These are phyloP conservation scores for Epichloe bromicola DNA, from an alignment of 2,329 filamentous ascomycete species.

Conservation along the genomic window DNA sequence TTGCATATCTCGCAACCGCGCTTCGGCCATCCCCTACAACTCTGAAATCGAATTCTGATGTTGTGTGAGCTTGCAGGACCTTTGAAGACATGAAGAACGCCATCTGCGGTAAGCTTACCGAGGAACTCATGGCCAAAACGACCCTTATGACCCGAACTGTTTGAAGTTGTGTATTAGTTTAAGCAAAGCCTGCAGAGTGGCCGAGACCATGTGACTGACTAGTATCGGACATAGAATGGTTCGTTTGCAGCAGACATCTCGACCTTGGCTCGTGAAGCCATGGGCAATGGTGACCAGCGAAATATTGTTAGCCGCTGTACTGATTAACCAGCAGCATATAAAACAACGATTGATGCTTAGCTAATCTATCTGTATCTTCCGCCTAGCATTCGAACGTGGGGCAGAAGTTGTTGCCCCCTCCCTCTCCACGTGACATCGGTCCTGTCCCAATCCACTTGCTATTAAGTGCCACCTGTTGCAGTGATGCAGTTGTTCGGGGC, in stretches of 20 bases:
- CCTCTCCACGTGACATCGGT: slow-evolving; percentile 3
- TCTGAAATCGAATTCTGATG: slow-evolving; percentile 85
- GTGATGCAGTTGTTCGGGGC: background rate
- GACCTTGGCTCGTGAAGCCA: background rate
- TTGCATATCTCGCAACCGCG: slow-evolving; percentile 89
- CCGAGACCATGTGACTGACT: slow-evolving; percentile 46
- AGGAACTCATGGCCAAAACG: slow-evolving; percentile 97
- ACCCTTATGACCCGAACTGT: slow-evolving; percentile 90
- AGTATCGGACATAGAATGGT: slow-evolving; percentile 92
- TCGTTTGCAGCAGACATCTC: slow-evolving; percentile 57
- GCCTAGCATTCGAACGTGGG: background rate
- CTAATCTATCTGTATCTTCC: background rate
- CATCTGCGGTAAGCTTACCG: slow-evolving; percentile 36
- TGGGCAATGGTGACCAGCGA: background rate
- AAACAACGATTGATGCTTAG: background rate
- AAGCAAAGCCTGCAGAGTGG: background rate
- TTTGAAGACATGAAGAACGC: background rate
- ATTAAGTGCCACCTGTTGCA: slow-evolving; percentile 6
- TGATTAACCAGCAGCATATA: background rate
- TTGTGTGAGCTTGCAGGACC: background rate
- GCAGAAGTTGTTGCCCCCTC: background rate
- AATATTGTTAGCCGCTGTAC: background rate
- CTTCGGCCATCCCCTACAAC: slow-evolving; percentile 90
- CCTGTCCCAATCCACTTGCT: background rate
- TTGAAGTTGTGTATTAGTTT: background rate